Base-by-base conservation (phyloP, 1,139 yeast genomes). In the Diutina sp. region DNA sequence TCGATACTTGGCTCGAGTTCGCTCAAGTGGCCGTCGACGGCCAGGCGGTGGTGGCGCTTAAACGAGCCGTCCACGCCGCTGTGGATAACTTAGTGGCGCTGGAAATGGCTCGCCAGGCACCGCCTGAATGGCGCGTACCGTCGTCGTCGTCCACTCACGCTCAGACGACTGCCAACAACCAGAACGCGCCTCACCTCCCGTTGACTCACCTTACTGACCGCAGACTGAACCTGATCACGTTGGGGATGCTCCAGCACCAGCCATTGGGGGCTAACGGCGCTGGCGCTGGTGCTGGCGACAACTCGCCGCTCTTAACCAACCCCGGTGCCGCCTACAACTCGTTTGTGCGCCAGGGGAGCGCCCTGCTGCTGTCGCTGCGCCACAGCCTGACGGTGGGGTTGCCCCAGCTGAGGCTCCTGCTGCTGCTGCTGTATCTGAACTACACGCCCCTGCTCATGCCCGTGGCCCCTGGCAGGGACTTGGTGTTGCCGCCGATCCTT, bases 1-100 rank as follows among this genome's bases (percentile, higher is more conserved):
- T 50, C 32, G 53, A 50, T n/a, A 50, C 41, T 12, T 50, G 53
- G 53, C 18, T 50, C 9, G 53, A 50, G 11, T 50, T 50, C 32
- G 41, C 44, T 11, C 14, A 11, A 38, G 25, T 16, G 2, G 5
- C 28, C 11, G 14, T 9, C 11, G 16, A 38, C 11, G 12, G 6
- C 11, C 28, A 6, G 12, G 44, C 45, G 9, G 32, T 21, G 8
- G 16, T 6, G 1, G 7, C 44, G 16, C 25, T 50, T 3, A 50
- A 50, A 16, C 41, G 32, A 21, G 45, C 44, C 9, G 44, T 50
- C n/a, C 53, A 50, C 45, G 25, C n/a, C 12, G 14, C 32, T n/a
- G 44, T 50, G 4, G 53, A 50, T 16, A 16, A 8, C 11, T 30
- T 50, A 12, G 53, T 50, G 28, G 53, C 45, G 11, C 29, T 12